Percentiles rank a stretch among this genome's conserved stretches.
Conservation (phyloP, 257 asterid species). For the Eucommia ulmoides region DNA sequence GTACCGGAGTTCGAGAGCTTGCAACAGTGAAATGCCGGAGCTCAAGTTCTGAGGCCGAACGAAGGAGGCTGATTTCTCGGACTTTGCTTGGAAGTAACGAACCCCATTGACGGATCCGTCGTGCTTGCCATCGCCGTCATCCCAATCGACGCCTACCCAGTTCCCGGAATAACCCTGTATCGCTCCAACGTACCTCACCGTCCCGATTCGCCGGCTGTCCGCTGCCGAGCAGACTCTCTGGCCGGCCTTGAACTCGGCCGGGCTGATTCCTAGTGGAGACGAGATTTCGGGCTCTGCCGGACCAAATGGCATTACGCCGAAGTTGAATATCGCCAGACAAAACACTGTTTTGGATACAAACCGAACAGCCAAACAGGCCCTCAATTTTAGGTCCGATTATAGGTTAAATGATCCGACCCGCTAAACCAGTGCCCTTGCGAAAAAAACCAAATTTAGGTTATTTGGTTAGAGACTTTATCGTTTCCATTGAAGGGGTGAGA, state of each 20-base stretch:
- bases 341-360: too few species aligned
- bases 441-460: too few species aligned
- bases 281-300: too few species aligned
- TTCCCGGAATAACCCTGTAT: slow-evolving; percentile 60
- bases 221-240: slow-evolving; percentile 58
- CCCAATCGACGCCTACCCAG: slow-evolving; percentile 97
- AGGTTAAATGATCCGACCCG: too few species aligned
- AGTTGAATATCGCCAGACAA: too few species aligned
- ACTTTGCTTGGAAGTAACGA: slow-evolving; percentile 57
- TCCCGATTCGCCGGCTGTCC: slow-evolving; percentile 50
- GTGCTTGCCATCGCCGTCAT: slow-evolving; percentile 74
- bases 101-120: slow-evolving; percentile 69
- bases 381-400: too few species aligned
- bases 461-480: too few species aligned
- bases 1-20: slow-evolving; percentile 74
- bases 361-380: too few species aligned
- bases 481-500: too few species aligned
- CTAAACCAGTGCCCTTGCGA: too few species aligned
- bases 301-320: too few species aligned
- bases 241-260: slow-evolving; percentile 35
- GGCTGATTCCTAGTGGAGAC: too few species aligned
- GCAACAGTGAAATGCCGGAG: slow-evolving; percentile 54
- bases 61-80: slow-evolving; percentile 60
- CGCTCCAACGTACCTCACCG: slow-evolving; percentile 63
- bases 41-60: slow-evolving; percentile 56